Evolutionary conservation across 108 stramenopile species (phyloP), one percentile per base, ranked within the genome.

Genomic region (Conticribra weissflogii): DNA sequence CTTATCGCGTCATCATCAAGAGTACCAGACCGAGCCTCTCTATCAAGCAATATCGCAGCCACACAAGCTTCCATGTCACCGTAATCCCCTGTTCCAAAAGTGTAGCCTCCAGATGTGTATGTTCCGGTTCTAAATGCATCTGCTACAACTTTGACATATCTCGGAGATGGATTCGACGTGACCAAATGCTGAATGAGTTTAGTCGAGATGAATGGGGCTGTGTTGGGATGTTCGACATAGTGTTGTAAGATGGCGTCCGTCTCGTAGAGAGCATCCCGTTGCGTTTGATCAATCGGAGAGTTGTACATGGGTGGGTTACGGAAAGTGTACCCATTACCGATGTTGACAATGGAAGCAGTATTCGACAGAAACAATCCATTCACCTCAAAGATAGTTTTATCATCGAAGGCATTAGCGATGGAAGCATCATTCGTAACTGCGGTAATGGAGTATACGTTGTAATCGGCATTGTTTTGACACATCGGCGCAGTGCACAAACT

Each of bases 151-250:
- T 63, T 46, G 9, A 92, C 81, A 61, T 83, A 89, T 18, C 84
- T 48, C 24, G 87, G 91, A n/a, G 72, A 71, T 34, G 89, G 86
- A 72, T 91, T 91, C 0, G 85, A 86, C 51, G 81, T 76, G 5
- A 75, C 69, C 34, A 91, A 63, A 5, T 56, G 71, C 50, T 88
- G 76, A 41, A 81, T 72, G 18, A 91, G 49, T 31, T 63, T 46
- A 16, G 46, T 63, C 17, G 85, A 72, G 2, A 91, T 33, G 59
- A 91, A 91, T 21, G 89, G 87, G 14, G 87, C 79, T 7, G 82
- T 76, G 48, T 83, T 86, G 21, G 68, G 62, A 55, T 86, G 83
- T 16, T 74, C n/a, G 3, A 41, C 47, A 30, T 60, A 66, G 21
- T 41, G 48, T 31, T 66, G 58, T 9, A 83, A 32, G 33, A 76